phyloP scores from a whole-genome alignment of 345 rosid genomes.

The Citrus sinensis region DNA sequence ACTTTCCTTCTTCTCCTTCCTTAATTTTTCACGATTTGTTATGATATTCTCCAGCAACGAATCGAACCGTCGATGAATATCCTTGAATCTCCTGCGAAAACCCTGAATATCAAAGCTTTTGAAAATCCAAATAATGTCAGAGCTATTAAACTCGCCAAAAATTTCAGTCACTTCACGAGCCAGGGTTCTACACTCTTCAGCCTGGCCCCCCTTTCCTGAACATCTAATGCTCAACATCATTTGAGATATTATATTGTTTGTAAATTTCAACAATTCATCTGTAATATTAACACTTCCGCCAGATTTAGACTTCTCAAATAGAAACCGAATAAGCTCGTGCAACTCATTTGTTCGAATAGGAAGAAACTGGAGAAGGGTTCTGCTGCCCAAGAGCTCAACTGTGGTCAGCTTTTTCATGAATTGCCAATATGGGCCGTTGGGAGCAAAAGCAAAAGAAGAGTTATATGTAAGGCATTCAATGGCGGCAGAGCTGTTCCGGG shows the following conservation, averaged over 20 bases:
- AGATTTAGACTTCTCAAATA: conserved; percentile 18
- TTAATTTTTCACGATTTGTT: conserved; percentile 19
- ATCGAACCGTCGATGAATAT: conserved; percentile 24
- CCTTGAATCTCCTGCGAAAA: conserved; percentile 23
- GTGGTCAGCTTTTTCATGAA: conserved; percentile 44
- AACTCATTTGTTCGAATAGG: conserved; percentile 31
- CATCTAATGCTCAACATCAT: conserved; percentile 46
- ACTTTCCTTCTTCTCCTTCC: conserved; percentile 17
- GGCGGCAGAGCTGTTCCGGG: conserved; percentile 32
- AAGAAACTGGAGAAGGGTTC: conserved; percentile 31
- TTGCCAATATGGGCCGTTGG: conserved; percentile 44
- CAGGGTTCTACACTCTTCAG: conserved; percentile 26
- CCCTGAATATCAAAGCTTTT: conserved; percentile 40
- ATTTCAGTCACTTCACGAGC: conserved; percentile 38
- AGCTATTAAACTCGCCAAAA: conserved; percentile 44
- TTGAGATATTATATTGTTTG: conserved; percentile 39
- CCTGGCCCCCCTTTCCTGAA: conserved; percentile 26
- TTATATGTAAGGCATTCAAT: conserved; percentile 37
- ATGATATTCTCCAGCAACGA: conserved; percentile 36
- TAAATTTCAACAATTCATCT: conserved; percentile 34
- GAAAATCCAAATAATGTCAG: conserved; percentile 43
- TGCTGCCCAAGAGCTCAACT: conserved; percentile 37
- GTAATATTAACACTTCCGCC: conserved; percentile 32
- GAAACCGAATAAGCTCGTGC: conserved; percentile 5
- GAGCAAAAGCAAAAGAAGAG: conserved; percentile 42